A percentile compares a stretch with the other conserved stretches of the same genome.
phyloP scores from a whole-genome alignment of 2,329 filamentous ascomycete species.

The Moelleriella libera region DNA sequence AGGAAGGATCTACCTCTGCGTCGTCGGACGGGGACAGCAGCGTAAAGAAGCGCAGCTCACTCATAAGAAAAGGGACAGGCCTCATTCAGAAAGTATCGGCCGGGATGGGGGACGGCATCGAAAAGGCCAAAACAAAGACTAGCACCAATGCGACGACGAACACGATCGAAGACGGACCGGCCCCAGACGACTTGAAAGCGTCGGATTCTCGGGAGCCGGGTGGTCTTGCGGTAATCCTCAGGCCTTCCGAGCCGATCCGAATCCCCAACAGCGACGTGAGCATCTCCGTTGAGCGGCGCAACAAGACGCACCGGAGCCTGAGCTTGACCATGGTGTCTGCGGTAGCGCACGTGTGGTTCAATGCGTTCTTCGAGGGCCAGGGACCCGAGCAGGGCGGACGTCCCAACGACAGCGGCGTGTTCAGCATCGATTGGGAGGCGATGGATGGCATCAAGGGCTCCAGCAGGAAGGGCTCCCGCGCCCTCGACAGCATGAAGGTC shows the following conservation, averaged over 20 bases:
- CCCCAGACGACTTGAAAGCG: background rate
- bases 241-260: constrained; percentile 51
- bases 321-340: constrained; percentile 84
- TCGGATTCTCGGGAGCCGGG: constrained; percentile 32
- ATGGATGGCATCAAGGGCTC: constrained; percentile 96
- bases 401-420: constrained; percentile 52
- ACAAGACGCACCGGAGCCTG: constrained; percentile 61
- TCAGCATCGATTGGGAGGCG: constrained; percentile 43
- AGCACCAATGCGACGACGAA: constrained; percentile 5
- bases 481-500: constrained; percentile 70
- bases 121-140: constrained; percentile 11
- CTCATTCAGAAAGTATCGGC: constrained; percentile 18
- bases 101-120: constrained; percentile 6
- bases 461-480: constrained; percentile 63
- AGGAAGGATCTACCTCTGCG: background rate
- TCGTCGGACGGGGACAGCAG: background rate
- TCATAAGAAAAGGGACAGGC: constrained; percentile 17
- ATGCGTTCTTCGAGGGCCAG: constrained; percentile 77
- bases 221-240: constrained; percentile 65
- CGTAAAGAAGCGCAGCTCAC: constrained; percentile 7
- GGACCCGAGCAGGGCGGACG: constrained; percentile 54
- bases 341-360: constrained; percentile 95
- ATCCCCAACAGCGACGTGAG: constrained; percentile 78
- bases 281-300: constrained; percentile 76
- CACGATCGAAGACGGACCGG: background rate